Conservation (phyloP, 352 stramenopile genomes). For the Phytopythium aichiense region DNA sequence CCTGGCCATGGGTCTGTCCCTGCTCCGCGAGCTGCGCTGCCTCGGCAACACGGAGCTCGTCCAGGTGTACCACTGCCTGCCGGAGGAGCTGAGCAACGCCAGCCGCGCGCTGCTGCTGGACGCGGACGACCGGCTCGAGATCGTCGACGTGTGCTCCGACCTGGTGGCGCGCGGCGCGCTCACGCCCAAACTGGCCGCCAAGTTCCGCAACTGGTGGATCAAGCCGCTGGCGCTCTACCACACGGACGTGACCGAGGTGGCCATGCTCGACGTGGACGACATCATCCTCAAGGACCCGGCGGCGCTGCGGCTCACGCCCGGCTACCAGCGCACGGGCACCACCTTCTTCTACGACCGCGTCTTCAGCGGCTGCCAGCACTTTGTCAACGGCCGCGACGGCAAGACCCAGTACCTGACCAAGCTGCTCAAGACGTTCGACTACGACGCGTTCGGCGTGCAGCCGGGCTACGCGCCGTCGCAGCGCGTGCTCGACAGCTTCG, state of each 20-base stretch:
- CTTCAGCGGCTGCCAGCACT: constrained; percentile 19
- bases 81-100: constrained; percentile 23
- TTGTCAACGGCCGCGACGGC: constrained; percentile 41
- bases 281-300: constrained; percentile 45
- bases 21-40: constrained; percentile 31
- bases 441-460: constrained; percentile 25
- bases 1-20: constrained; percentile 32
- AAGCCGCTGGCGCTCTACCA: constrained; percentile 56
- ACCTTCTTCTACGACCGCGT: constrained; percentile 42
- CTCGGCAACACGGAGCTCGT: constrained; percentile 31
- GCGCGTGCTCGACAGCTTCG: constrained; percentile 27
- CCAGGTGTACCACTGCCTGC: constrained; percentile 16
- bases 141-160: constrained; percentile 46
- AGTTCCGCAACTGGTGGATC: constrained; percentile 63
- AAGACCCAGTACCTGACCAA: constrained; percentile 28
- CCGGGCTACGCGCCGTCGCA: constrained; percentile 18
- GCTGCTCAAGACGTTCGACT: constrained; percentile 37
- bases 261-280: constrained; percentile 50
- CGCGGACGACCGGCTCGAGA: constrained; percentile 25
- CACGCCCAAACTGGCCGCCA: too few species aligned
- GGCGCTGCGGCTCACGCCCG: constrained; percentile 27
- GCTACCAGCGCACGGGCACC: constrained; percentile 41
- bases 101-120: constrained; percentile 17
- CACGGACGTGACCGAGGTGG: constrained; percentile 37
- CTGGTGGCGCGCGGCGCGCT: constrained; percentile 21